Evolutionary conservation across 2,329 filamentous ascomycete genomes (phyloP), one percentile per base, ranked within the genome.

Genomic region (Chrysosporium queenslandicum): DNA sequence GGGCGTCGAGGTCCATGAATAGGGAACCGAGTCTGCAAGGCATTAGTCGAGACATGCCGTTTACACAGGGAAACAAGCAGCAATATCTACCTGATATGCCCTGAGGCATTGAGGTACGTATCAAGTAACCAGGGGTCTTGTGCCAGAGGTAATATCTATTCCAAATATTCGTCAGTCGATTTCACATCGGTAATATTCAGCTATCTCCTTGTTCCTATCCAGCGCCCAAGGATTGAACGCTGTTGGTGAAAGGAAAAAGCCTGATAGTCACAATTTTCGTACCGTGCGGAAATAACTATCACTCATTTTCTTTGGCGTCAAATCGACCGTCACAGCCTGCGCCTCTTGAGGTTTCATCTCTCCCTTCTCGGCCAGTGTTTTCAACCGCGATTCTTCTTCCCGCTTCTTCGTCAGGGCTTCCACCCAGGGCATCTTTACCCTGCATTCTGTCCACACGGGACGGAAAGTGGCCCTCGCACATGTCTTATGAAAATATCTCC

Each of bases 1-100:
- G 69, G 0, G 86, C 86, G 67, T 90, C 86, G 1, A 90, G 75
- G 57, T 90, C 86, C 84, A 89, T 89, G 56, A 90, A 80, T 14
- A 90, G 71, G 0, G 85, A 82, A 0, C 86, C 86, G 6, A 89
- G 74, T 50, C 74, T 82, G 71, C 5, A 29, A 29, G 25, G 18
- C 3, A 16, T 4, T 16, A 14, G 14, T 43, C 8, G 29, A 23
- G 4, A 16, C 16, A 18, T 6, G 12, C 11, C 7, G 4, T 5
- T 27, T 4, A 29, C 7, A 40, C 48, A 62, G 9, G 11, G 30
- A 21, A 30, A 43, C 14, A 20, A 16, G 27, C 18, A 27, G 37
- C 11, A 9, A 23, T 18, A 43, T 46, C 6, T 65, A 78, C 75
- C 82, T 76, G 59, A 90, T 85, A 59, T 87, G 83, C 0, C 86